Base-by-base conservation (phyloP, 345 rosid species). In the Arabis alpina region DNA sequence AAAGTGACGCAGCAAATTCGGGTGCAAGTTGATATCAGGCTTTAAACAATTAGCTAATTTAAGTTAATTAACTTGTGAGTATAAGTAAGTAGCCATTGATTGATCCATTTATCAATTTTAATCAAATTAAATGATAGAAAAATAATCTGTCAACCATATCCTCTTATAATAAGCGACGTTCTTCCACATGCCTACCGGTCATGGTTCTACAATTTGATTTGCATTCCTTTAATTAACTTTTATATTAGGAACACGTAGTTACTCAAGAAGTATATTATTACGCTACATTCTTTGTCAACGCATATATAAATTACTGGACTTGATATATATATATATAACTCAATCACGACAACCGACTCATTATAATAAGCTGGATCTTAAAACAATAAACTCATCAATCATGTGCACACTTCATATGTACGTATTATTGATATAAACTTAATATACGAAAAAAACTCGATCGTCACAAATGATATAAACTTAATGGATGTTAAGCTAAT, bases 151-250 rank as follows among this genome's bases (percentile, higher is more conserved):
- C 72, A 67, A 28, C 40, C 19, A 37, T 42, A 67, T 60, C 25
- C 16, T 44, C 43, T 15, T 69, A 72, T 39, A 72, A 15, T 64
- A 74, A 42, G 55, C 13, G 67, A 34, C 34, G 52, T 54, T 60
- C 62, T 52, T 52, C 50, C 63, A 72, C 64, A 67, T 74, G 73
- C 68, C 44, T 60, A 19, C 32, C 37, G 50, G 25, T 66, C 68
- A 53, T 60, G 68, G 73, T 59, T 36, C 44, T 52, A 45, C 73
- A 60, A 44, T 67, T 51, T 54, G 50, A 27, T 44, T 45, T 67
- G 63, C 51, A 52, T 19, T 32, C 65, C 9, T 30, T 34, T 60
- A 44, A 14, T 11, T 39, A 5, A 0, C 5, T 66, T 50, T 23
- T 67, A 24, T 53, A 32, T 37, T 16, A 32, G 4, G 45, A 54